A percentile compares a stretch with the other conserved stretches of the same genome.
Conservation (phyloP, 2,329 filamentous ascomycete species). For the Sporothrix schenckii region DNA sequence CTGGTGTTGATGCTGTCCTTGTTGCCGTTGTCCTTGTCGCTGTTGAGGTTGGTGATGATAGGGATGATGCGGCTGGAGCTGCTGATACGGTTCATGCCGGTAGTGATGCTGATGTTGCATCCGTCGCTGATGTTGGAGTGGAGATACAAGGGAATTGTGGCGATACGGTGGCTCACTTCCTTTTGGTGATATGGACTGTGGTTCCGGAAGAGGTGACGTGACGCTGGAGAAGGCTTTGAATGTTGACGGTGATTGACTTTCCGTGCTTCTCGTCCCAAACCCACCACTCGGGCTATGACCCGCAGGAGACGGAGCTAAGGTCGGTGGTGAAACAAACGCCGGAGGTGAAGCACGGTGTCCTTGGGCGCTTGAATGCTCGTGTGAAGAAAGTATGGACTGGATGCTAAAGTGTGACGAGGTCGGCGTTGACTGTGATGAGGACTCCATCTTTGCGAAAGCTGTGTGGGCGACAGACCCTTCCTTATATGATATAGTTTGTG, state of each 20-base stretch:
- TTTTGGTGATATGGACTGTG: background rate
- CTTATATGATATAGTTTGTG: background rate
- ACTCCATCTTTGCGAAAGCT: slow-evolving; percentile 36
- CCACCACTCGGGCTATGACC: slow-evolving; percentile 5
- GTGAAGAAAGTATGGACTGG: slow-evolving; percentile 55
- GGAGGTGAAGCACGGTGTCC: slow-evolving; percentile 41
- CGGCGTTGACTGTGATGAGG: slow-evolving; percentile 49
- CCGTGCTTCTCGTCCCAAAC: background rate
- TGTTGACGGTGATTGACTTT: background rate
- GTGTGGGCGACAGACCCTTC: slow-evolving; percentile 1
- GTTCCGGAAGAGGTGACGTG: background rate
- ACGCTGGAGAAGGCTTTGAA: slow-evolving; percentile 2
- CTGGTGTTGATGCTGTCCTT: background rate
- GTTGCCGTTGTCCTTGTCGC: background rate
- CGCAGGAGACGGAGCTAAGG: background rate
- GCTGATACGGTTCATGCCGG: background rate
- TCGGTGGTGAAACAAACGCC: slow-evolving; percentile 43
- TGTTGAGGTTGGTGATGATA: slow-evolving; percentile 3
- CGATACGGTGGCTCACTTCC: background rate
- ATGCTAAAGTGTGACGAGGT: slow-evolving; percentile 57
- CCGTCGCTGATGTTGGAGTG: background rate
- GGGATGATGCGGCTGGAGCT: background rate
- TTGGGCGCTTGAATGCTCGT: slow-evolving; percentile 46
- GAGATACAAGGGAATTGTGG: background rate
- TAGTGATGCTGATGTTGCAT: slow-evolving; percentile 5